These are phyloP conservation scores for Picea sitchensis DNA, from an alignment of 75 land plant species.

Conservation along the genomic window DNA sequence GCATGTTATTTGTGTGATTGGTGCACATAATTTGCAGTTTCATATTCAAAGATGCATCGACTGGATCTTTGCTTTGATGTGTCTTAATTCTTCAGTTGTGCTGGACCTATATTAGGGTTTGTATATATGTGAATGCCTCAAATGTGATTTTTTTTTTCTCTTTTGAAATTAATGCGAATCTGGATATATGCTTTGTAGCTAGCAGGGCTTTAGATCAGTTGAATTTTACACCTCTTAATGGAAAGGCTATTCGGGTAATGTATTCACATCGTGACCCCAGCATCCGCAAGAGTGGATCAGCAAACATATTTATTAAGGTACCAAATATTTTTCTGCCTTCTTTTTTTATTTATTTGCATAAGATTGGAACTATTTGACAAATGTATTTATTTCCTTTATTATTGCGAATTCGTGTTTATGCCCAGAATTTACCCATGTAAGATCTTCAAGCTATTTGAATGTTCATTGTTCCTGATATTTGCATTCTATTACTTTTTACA, in stretches of 20 bases:
- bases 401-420: neutral
- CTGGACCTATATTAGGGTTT: too few relatives aligned
- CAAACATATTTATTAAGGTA: slow-evolving; percentile 84
- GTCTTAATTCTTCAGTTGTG: too few relatives aligned
- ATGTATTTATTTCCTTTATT: neutral
- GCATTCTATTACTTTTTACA: slow-evolving; percentile 33
- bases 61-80: neutral
- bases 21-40: too few relatives aligned
- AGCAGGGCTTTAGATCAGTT: slow-evolving; percentile 64
- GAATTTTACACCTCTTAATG: slow-evolving; percentile 69
- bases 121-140: too few relatives aligned
- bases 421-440: too few relatives aligned
- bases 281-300: slow-evolving; percentile 66
- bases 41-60: neutral
- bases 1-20: too few relatives aligned
- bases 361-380: slow-evolving; percentile 6
- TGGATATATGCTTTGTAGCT: slow-evolving; percentile 29
- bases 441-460: neutral
- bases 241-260: slow-evolving; percentile 73
- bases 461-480: neutral
- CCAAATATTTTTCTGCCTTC: slow-evolving; percentile 21
- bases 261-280: slow-evolving; percentile 77
- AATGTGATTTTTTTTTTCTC: neutral
- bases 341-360: slow-evolving; percentile 21
- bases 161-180: neutral